Base-by-base conservation (phyloP, 140 eudicot genomes). In the Flaveria floridana region DNA sequence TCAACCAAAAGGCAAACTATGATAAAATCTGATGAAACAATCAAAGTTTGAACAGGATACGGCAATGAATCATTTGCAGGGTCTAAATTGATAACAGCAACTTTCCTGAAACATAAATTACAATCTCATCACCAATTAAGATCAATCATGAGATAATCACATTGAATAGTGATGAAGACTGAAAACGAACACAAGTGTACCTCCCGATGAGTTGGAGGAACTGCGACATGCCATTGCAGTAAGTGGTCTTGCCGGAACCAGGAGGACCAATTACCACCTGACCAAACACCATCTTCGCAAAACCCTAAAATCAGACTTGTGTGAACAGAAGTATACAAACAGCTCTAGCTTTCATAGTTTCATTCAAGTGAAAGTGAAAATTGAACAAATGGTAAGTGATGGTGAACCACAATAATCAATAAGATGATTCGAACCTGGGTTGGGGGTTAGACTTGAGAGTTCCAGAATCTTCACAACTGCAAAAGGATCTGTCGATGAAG, bases 211-310 rank as follows among this genome's bases (percentile, higher is more conserved):
- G 96, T n/a, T 66, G 77, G 66, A 92, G 95, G 56, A 77, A 92
- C 71, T 92, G 96, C 34, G 87, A 84, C 98, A 92, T 89, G 81
- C 98, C 98, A 23, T 92, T 92, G 87, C 98, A 92, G 83, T 89
- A 92, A 69, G 98, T 92, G 78, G 98, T 89, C 77, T 92, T 92
- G 57, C 98, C 96, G 7, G 95, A 89, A 42, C 98, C 98, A 7
- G 96, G 98, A 11, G 96, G 98, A 23, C 98, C 98, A 6, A 92
- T 92, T 3, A 92, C 98, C 56, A 92, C 89, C 86, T 92, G 98
- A 71, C 98, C 98, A 20, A 87, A 92, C 55, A 89, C 98, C 98
- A 92, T 91, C 69, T 13, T 57, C 19, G 34, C 76, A 59, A 21
- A 68, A 68, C 72, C 76, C 58, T 68, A 21, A 0, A 16, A 52